Evolutionary conservation across 2,329 filamentous ascomycete species (phyloP).

Genomic region (Xylariaceae sp.): DNA sequence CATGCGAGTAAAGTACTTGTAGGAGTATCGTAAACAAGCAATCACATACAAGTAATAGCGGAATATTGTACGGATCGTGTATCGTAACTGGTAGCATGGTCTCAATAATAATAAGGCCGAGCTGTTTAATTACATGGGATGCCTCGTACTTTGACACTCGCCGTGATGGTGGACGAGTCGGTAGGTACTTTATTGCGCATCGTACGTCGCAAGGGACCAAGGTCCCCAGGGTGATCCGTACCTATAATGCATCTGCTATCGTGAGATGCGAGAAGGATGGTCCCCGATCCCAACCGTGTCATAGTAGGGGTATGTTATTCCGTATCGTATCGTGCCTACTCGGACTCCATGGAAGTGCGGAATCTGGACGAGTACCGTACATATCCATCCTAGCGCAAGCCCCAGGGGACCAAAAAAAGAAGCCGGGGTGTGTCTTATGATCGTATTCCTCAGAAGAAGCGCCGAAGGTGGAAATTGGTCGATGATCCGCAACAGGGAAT

Average conservation of each 20-base stretch:
- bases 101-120: constrained; percentile 12
- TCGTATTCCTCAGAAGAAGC: constrained; percentile 3
- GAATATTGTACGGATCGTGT: no score
- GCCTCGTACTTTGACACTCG: no score
- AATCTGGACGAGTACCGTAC: no score
- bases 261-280: background rate
- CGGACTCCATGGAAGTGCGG: background rate
- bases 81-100: no score
- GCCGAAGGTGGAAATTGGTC: constrained; percentile 19
- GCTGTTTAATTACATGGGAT: constrained; percentile 9
- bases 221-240: no score
- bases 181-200: no score
- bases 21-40: no score
- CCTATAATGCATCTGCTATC: no score
- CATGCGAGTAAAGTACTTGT: no score
- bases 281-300: constrained; percentile 2
- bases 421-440: constrained; percentile 1
- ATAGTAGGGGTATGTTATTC: background rate
- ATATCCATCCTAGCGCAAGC: constrained; percentile 11
- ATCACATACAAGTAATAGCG: no score
- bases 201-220: no score
- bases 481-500: constrained; percentile 24
- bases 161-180: no score
- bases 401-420: constrained; percentile 8
- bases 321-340: background rate